Evolutionary conservation across 164 flowering plant species (phyloP).

Genomic region (Tinospora cordifolia): DNA sequence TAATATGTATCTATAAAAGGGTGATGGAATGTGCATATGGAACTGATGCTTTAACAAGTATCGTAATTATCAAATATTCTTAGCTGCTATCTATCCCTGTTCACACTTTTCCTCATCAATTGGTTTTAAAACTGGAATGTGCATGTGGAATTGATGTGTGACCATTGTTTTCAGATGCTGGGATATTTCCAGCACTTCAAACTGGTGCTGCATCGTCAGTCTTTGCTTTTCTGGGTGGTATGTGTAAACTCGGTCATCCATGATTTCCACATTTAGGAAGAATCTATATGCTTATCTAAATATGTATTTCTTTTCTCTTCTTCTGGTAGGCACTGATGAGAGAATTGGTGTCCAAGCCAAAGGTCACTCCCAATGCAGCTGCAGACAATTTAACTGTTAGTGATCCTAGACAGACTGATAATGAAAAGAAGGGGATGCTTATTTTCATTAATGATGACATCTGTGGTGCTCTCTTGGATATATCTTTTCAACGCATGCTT

Average conservation of each 20-base stretch:
- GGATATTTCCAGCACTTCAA: slow-evolving; percentile 76
- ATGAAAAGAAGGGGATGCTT: slow-evolving; percentile 45
- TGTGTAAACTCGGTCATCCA: slow-evolving; percentile 7
- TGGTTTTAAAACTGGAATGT: slow-evolving; percentile 3
- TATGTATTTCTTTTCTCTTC: slow-evolving; percentile 5
- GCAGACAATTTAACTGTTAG: slow-evolving; percentile 28
- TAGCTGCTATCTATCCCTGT: too few relatives aligned
- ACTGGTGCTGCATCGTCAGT: slow-evolving; percentile 68
- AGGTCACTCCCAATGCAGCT: slow-evolving; percentile 33
- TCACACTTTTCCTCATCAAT: not conserved
- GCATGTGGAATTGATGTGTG: not conserved
- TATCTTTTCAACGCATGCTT: slow-evolving; percentile 66
- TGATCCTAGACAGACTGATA: slow-evolving; percentile 39
- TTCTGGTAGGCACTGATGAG: slow-evolving; percentile 57
- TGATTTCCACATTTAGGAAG: not conserved
- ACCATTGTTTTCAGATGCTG: slow-evolving; percentile 70
- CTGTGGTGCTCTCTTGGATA: slow-evolving; percentile 56
- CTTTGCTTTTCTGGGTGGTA: slow-evolving; percentile 92
- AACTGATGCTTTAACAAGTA: too few relatives aligned
- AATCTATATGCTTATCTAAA: not conserved
- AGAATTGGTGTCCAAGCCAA: slow-evolving; percentile 65
- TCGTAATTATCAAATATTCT: too few relatives aligned
- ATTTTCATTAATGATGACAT: slow-evolving; percentile 55
- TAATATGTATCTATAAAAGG: too few relatives aligned
- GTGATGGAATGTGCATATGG: too few relatives aligned